A percentile compares a stretch with the other conserved stretches of the same genome.
These are phyloP conservation scores for Scenedesmus sp. DNA, from an alignment of 163 green algal genomes.

Conservation along the genomic window DNA sequence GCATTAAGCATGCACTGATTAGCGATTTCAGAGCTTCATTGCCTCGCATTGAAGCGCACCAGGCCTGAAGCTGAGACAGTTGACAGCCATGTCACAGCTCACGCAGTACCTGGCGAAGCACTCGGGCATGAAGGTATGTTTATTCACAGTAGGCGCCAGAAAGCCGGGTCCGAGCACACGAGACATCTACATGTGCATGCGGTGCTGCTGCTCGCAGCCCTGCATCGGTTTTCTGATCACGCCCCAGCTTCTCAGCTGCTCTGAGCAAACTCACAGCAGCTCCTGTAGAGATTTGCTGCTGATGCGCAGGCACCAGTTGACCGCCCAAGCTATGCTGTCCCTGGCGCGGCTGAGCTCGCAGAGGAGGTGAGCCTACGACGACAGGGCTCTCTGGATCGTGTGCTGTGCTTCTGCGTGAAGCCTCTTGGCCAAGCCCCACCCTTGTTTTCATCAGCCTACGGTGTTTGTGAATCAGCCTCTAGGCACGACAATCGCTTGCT, in stretches of 20 bases:
- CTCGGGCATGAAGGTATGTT: background rate
- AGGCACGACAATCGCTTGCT: background rate
- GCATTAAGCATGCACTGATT: too few species aligned
- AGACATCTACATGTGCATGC: background rate
- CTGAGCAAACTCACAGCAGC: background rate
- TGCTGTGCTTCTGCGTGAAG: background rate
- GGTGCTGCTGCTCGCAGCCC: background rate
- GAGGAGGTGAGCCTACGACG: background rate
- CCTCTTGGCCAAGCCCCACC: background rate
- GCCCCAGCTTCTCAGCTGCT: background rate
- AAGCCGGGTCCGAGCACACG: background rate
- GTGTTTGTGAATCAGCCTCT: background rate
- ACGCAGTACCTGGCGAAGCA: background rate
- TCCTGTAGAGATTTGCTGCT: background rate
- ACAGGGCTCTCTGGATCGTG: background rate
- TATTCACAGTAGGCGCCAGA: background rate
- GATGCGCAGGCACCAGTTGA: background rate
- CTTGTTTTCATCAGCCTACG: background rate
- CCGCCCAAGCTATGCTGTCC: background rate
- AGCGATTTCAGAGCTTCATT: too few species aligned
- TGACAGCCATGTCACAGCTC: background rate
- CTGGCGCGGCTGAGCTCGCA: background rate
- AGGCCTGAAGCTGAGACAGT: background rate
- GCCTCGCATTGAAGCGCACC: background rate
- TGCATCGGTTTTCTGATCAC: background rate